Conservation (phyloP, 2,329 filamentous ascomycete genomes). For the Fusarium sp. region DNA sequence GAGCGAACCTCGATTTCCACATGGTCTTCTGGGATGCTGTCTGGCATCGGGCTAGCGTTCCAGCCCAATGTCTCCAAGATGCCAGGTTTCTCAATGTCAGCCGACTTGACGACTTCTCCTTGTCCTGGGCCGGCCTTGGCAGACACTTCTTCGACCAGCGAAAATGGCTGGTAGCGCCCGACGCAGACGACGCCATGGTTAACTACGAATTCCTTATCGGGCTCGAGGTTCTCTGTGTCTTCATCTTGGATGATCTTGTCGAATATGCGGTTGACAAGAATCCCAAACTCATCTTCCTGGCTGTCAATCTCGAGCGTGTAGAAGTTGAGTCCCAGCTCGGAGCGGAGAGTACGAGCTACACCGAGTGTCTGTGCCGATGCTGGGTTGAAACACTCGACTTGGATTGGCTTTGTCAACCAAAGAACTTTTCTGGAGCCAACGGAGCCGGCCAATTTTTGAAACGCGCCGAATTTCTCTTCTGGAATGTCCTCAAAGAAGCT, state of each 20-base stretch:
- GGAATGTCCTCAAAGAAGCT: constrained; percentile 20
- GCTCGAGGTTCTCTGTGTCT: constrained; percentile 2
- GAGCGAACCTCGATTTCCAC: constrained; percentile 13
- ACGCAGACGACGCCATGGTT: not conserved
- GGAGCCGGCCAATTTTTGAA: not conserved
- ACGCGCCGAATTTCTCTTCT: not conserved
- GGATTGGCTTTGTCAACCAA: constrained; percentile 8
- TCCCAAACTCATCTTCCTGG: not conserved
- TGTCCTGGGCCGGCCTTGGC: not conserved
- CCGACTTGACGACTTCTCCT: not conserved
- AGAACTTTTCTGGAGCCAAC: not conserved
- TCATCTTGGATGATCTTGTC: constrained; percentile 7
- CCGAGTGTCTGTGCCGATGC: constrained; percentile 16
- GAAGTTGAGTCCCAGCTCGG: constrained; percentile 14
- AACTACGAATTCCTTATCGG: constrained; percentile 21
- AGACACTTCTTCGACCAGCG: not conserved
- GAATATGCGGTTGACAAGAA: not conserved
- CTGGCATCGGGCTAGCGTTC: not conserved
- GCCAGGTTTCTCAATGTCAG: constrained; percentile 11
- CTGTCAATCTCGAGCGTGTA: constrained; percentile 20
- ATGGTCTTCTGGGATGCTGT: not conserved
- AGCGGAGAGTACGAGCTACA: constrained; percentile 18
- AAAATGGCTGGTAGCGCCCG: constrained; percentile 13
- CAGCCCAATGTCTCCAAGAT: constrained; percentile 18
- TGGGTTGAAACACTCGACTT: constrained; percentile 6